These are phyloP conservation scores for Ganoderma sinense DNA, from an alignment of 1,284 basidiomycete genomes.

Conservation along the genomic window DNA sequence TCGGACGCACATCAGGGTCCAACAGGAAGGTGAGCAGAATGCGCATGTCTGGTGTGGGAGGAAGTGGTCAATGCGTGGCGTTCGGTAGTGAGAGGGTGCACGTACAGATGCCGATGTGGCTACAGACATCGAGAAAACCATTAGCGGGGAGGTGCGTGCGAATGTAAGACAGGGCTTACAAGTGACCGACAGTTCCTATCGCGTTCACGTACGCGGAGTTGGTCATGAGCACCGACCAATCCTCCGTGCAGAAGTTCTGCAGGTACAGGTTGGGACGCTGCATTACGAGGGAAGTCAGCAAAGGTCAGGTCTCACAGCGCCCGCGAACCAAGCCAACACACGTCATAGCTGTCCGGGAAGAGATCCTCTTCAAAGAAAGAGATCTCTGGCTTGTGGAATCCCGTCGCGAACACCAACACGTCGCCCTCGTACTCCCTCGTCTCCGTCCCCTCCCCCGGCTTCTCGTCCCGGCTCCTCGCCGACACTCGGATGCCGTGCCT, in stretches of 20 bases:
- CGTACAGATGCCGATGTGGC: slow-evolving; percentile 61
- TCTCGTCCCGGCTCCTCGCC: slow-evolving; percentile 39
- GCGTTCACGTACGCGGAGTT: slow-evolving; percentile 65
- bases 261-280: slow-evolving; percentile 66
- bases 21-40: slow-evolving; percentile 66
- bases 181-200: slow-evolving; percentile 50
- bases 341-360: slow-evolving; percentile 65
- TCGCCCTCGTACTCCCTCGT: slow-evolving; percentile 53
- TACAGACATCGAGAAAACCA: slow-evolving; percentile 33
- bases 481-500: slow-evolving; percentile 50
- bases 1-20: slow-evolving; percentile 58
- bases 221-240: slow-evolving; percentile 65
- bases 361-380: slow-evolving; percentile 64
- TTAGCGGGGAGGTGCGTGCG: slow-evolving; percentile 6
- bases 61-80: not conserved
- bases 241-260: slow-evolving; percentile 68
- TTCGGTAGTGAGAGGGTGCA: not conserved
- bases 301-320: not conserved
- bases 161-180: slow-evolving; percentile 39
- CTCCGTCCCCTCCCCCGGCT: slow-evolving; percentile 40
- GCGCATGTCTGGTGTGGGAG: slow-evolving; percentile 51
- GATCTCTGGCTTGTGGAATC: slow-evolving; percentile 63
- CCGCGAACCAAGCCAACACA: slow-evolving; percentile 22
- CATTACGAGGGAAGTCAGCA: not conserved
- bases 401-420: slow-evolving; percentile 68